These are phyloP conservation scores for Rhizopogon vesiculosus DNA, from an alignment of 768 basidiomycete genomes.

Conservation along the genomic window DNA sequence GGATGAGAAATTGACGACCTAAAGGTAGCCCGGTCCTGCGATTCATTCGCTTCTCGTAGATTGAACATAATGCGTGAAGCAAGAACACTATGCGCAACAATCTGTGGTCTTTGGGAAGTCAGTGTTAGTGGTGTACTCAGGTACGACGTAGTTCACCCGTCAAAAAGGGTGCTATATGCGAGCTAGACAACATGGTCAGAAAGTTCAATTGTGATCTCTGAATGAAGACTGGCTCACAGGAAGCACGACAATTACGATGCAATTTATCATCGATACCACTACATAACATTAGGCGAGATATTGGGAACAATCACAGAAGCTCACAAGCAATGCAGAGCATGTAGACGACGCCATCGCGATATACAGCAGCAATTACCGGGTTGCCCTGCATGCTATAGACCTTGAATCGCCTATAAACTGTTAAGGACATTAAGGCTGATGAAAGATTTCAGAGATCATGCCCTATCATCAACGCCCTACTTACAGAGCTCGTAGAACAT, in stretches of 20 bases:
- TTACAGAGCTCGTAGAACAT: neutral
- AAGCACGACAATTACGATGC: neutral
- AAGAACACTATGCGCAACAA: slow-evolving; percentile 2
- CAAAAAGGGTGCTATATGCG: neutral
- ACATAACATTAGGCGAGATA: too few species aligned
- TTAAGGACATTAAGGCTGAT: neutral
- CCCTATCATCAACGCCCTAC: neutral
- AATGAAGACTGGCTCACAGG: neutral
- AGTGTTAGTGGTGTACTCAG: neutral
- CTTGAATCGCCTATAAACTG: neutral
- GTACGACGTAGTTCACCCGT: neutral
- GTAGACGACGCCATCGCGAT: neutral
- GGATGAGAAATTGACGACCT: too few species aligned
- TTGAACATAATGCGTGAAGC: slow-evolving; percentile 6
- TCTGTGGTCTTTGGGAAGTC: neutral
- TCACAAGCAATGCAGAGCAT: too few species aligned
- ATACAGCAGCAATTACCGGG: neutral
- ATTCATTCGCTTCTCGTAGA: neutral
- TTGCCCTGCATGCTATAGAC: neutral
- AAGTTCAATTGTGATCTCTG: neutral
- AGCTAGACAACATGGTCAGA: neutral
- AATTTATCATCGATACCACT: neutral
- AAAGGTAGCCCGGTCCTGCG: neutral
- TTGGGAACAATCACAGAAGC: too few species aligned
- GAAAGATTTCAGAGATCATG: neutral